Base-by-base conservation (phyloP, 2,329 filamentous ascomycete species). In the Cladosporium phlei region DNA sequence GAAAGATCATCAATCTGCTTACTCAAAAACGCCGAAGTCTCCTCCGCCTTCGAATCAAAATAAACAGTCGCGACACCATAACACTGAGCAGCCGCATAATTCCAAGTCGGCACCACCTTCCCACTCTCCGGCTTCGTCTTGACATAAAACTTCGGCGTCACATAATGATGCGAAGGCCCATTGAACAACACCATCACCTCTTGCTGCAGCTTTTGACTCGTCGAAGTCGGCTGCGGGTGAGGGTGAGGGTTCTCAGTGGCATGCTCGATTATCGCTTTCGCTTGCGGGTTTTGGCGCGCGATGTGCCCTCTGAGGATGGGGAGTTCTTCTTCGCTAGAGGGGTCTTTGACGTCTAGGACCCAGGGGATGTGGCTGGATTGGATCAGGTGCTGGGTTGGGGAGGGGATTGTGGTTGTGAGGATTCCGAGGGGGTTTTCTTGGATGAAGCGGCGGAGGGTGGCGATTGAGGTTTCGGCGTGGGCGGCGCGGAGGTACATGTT, bases 81-180 rank as follows among this genome's bases (percentile, higher is more conserved):
- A 0, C 70, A 78, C 62, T 86, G 79, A 0, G 74, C 81, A 0
- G 82, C 80, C 0, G 78, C 70, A 55, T 86, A 86, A 61, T 86
- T 81, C 83, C 82, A 86, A 0, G 82, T 86, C 0, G 81, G 81
- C 4, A 83, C 82, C 0, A 85, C 82, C 54, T 86, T 86, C 9
- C 74, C 82, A 0, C 75, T 80, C 0, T 57, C 59, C 0, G 80
- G 82, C 59, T 85, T 86, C 1, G 82, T 85, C 53, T 80, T 72
- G 9, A 66, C 70, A 66, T 85, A 86, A 64, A 85, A 85, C 50
- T 83, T 81, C 1, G 82, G 80, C 0, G 82, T 84, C 4, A 86
- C 75, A 54, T 86, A 86, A 63, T 82, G 78, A 28, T 85, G 75
- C 1, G 69, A 60, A 0, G 74, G 68, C 0, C 70, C 71, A 35